Evolutionary conservation across 495 filamentous ascomycete genomes (phyloP).

Genomic region (Chaetomium cochliodes): DNA sequence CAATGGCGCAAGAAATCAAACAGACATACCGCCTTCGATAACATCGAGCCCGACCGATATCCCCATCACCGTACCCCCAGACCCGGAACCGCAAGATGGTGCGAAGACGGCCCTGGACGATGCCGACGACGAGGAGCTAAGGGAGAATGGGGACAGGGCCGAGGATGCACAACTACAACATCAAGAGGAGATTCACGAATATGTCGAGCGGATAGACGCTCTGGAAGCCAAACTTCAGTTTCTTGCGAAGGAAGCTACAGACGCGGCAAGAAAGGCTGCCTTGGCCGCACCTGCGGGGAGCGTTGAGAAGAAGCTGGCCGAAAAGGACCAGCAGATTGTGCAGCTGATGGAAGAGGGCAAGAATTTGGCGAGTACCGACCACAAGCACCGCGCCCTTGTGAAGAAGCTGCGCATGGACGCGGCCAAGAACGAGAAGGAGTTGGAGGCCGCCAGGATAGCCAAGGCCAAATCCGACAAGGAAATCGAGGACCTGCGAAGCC

Average conservation of each 20-base stretch:
- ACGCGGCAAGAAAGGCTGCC: slow-evolving; percentile 64
- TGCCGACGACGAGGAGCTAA: slow-evolving; percentile 8
- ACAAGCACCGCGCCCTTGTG: slow-evolving; percentile 76
- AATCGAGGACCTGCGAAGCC: slow-evolving; percentile 54
- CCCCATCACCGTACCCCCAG: slow-evolving; percentile 6
- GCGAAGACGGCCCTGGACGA: slow-evolving; percentile 3
- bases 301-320: slow-evolving; percentile 72
- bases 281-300: slow-evolving; percentile 60
- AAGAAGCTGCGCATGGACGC: slow-evolving; percentile 73
- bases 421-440: slow-evolving; percentile 62
- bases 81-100: slow-evolving; percentile 1
- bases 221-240: slow-evolving; percentile 87
- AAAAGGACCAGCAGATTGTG: slow-evolving; percentile 87
- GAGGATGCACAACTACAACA: slow-evolving; percentile 61
- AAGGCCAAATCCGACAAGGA: slow-evolving; percentile 69
- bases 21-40: slow-evolving; percentile 11
- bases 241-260: slow-evolving; percentile 73
- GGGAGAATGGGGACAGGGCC: slow-evolving; percentile 48
- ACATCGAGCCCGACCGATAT: not conserved
- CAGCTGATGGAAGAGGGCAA: slow-evolving; percentile 90
- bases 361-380: slow-evolving; percentile 78
- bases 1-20: slow-evolving; percentile 9
- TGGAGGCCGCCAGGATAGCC: slow-evolving; percentile 59
- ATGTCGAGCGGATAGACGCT: slow-evolving; percentile 89
- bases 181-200: slow-evolving; percentile 76